A percentile compares a stretch with the other conserved stretches of the same genome.
Evolutionary conservation across 768 basidiomycete genomes (phyloP).

Genomic region (Tulasnella calospora): DNA sequence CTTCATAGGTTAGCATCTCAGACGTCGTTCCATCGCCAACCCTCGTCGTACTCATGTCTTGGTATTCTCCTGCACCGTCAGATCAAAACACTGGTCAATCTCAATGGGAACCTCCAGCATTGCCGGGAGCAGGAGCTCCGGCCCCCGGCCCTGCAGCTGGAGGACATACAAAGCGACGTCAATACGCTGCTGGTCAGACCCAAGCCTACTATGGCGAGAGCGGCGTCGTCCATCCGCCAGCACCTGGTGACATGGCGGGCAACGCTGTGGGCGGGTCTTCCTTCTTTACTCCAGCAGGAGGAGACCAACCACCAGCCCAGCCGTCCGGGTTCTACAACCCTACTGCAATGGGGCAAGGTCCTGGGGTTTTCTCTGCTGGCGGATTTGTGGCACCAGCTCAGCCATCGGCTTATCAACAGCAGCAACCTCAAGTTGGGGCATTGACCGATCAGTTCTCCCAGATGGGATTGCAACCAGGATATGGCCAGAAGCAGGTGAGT

Average conservation of each 20-base stretch:
- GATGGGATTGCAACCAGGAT: slow-evolving; percentile 60
- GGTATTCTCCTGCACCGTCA: slow-evolving; percentile 36
- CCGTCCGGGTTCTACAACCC: not conserved
- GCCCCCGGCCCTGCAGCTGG: slow-evolving; percentile 42
- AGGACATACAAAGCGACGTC: slow-evolving; percentile 63
- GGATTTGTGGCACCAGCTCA: slow-evolving; percentile 29
- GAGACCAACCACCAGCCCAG: slow-evolving; percentile 32
- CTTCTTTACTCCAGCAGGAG: slow-evolving; percentile 38
- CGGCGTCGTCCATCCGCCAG: slow-evolving; percentile 24
- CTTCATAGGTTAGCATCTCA: slow-evolving; percentile 68
- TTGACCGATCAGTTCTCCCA: slow-evolving; percentile 80
- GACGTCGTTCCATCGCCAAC: not conserved
- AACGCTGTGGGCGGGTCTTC: slow-evolving; percentile 42
- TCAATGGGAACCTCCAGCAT: slow-evolving; percentile 80
- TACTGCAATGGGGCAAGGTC: not conserved
- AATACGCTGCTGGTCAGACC: slow-evolving; percentile 92
- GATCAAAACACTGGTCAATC: slow-evolving; percentile 77
- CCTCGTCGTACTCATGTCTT: slow-evolving; percentile 20
- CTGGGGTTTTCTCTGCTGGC: not conserved
- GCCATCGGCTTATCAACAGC: slow-evolving; percentile 32
- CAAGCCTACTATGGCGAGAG: slow-evolving; percentile 65
- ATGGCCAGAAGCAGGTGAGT: slow-evolving; percentile 54
- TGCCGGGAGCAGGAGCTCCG: slow-evolving; percentile 43
- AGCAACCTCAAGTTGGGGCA: slow-evolving; percentile 27
- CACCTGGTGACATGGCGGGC: slow-evolving; percentile 42